Evolutionary conservation across 2,329 filamentous ascomycete genomes (phyloP).

Genomic region (Aspergillus sp.): DNA sequence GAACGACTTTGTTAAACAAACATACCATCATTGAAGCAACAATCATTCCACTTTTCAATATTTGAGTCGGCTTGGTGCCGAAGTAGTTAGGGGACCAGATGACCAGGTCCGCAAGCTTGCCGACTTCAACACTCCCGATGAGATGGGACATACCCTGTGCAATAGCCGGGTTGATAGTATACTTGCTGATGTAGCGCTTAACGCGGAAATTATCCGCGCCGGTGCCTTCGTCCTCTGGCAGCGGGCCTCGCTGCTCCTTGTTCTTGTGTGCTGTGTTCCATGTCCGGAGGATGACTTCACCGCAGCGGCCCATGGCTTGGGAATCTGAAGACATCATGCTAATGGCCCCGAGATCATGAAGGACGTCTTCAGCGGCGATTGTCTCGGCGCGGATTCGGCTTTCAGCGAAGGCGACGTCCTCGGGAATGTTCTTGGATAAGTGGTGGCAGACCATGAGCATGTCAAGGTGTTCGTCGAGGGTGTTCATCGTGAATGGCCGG

Average conservation of each 20-base stretch:
- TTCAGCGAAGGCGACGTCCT: conserved; percentile 94
- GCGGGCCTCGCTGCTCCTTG: conserved; percentile 74
- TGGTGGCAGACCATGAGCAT: conserved; percentile 99
- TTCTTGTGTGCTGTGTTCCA: conserved; percentile 99
- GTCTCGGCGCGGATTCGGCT: conserved; percentile 92
- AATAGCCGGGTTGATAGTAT: conserved; percentile 91
- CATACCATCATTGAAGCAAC: conserved; percentile 78
- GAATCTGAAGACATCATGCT: conserved; percentile 97
- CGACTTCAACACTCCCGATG: conserved; percentile 82
- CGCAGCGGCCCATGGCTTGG: conserved; percentile 94
- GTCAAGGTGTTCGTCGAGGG: conserved; percentile 92
- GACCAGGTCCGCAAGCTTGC: conserved; percentile 86
- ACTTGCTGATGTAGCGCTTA: conserved; percentile 91
- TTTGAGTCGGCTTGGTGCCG: conserved; percentile 76
- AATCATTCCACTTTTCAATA: conserved; percentile 88
- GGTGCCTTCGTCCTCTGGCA: conserved; percentile 76
- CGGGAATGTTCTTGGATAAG: conserved; percentile 85
- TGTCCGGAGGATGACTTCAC: conserved; percentile 87
- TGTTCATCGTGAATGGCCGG: conserved; percentile 85
- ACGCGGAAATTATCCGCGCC: conserved; percentile 88
- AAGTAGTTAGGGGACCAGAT: conserved; percentile 85
- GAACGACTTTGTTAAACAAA: background rate
- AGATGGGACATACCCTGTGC: conserved; percentile 87
- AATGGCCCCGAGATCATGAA: conserved; percentile 92
- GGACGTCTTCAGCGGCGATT: conserved; percentile 92